phyloP scores from a whole-genome alignment of 768 basidiomycete genomes.

The Chiua virens region DNA sequence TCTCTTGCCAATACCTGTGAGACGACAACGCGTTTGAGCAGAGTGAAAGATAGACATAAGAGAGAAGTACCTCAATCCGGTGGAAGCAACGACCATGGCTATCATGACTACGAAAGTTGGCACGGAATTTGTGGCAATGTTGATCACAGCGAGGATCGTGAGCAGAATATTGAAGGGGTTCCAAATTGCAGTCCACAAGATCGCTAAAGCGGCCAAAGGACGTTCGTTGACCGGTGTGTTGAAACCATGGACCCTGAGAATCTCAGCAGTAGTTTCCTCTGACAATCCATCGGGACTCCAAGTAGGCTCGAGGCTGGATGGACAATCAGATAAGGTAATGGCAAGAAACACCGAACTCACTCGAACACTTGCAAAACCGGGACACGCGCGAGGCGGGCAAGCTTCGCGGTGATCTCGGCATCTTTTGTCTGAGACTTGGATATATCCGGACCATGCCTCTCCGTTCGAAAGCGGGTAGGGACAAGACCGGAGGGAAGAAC shows the following conservation, averaged over 20 bases:
- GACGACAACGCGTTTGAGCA: background rate
- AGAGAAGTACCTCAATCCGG: slow-evolving; percentile 27
- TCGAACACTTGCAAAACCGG: slow-evolving; percentile 23
- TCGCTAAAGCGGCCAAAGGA: slow-evolving; percentile 26
- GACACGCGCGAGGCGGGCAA: slow-evolving; percentile 28
- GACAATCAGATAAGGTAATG: background rate
- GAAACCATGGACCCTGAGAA: slow-evolving; percentile 23
- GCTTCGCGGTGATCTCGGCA: slow-evolving; percentile 19
- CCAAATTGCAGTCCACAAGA: slow-evolving; percentile 33
- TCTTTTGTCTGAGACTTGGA: slow-evolving; percentile 17
- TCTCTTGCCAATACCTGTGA: slow-evolving; percentile 33
- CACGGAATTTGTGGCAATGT: slow-evolving; percentile 32
- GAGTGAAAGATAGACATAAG: background rate
- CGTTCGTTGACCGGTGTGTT: slow-evolving; percentile 33
- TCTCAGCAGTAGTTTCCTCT: slow-evolving; percentile 16
- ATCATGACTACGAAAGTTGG: slow-evolving; percentile 37
- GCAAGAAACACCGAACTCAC: slow-evolving; percentile 9
- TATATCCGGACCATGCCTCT: slow-evolving; percentile 28
- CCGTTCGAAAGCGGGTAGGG: slow-evolving; percentile 23
- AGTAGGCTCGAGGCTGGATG: slow-evolving; percentile 24
- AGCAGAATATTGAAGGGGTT: slow-evolving; percentile 37
- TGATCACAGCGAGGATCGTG: slow-evolving; percentile 31
- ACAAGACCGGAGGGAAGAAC: slow-evolving; percentile 22
- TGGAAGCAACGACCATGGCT: slow-evolving; percentile 36
- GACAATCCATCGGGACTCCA: slow-evolving; percentile 27